A percentile compares a stretch with the other conserved stretches of the same genome.
These are phyloP conservation scores for Penicillium griseofulvum DNA, from an alignment of 2,329 filamentous ascomycete species.

Conservation along the genomic window DNA sequence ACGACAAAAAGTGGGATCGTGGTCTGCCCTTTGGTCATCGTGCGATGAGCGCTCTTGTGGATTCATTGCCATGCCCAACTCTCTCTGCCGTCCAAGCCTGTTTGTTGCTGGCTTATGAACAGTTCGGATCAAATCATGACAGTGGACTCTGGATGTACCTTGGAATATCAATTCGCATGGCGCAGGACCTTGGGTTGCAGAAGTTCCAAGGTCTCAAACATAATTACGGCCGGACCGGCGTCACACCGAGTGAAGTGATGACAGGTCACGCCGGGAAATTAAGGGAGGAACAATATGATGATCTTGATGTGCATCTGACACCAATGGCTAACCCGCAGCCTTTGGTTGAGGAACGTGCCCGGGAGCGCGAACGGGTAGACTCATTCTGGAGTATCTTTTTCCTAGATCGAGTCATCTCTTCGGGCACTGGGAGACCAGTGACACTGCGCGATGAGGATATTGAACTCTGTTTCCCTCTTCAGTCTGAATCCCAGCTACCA, in stretches of 20 bases:
- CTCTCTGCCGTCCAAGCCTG: slow-evolving; percentile 82
- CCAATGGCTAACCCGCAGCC: slow-evolving; percentile 35
- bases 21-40: slow-evolving; percentile 76
- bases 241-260: slow-evolving; percentile 57
- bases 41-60: slow-evolving; percentile 77
- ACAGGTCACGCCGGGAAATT: slow-evolving; percentile 41
- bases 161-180: slow-evolving; percentile 80
- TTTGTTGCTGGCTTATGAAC: slow-evolving; percentile 79
- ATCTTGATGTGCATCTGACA: slow-evolving; percentile 36
- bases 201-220: slow-evolving; percentile 71
- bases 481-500: slow-evolving; percentile 51
- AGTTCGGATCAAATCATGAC: slow-evolving; percentile 84
- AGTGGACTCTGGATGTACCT: slow-evolving; percentile 94
- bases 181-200: slow-evolving; percentile 74
- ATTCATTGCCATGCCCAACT: slow-evolving; percentile 78
- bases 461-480: slow-evolving; percentile 67
- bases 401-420: slow-evolving; percentile 81
- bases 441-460: slow-evolving; percentile 83
- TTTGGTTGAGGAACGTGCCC: slow-evolving; percentile 57
- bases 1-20: slow-evolving; percentile 59
- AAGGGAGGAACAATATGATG: slow-evolving; percentile 46
- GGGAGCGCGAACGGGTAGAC: slow-evolving; percentile 78
- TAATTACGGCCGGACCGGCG: slow-evolving; percentile 53
- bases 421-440: slow-evolving; percentile 78
- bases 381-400: slow-evolving; percentile 91